These are phyloP conservation scores for Ceratocystis colombiana DNA, from an alignment of 2,329 filamentous ascomycete species.

Conservation along the genomic window DNA sequence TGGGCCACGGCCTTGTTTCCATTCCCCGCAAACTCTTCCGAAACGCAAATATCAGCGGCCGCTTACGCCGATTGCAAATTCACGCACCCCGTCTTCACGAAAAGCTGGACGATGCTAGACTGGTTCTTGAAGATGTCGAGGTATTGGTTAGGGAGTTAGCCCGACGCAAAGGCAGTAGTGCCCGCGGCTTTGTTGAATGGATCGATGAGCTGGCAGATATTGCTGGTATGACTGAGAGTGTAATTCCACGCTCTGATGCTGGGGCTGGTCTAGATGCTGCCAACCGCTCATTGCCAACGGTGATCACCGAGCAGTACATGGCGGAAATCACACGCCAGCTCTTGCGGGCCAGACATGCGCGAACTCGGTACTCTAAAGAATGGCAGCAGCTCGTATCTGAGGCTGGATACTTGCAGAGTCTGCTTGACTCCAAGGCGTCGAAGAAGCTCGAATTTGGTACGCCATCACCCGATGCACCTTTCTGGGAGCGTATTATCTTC, in stretches of 20 bases:
- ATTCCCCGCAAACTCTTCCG: slow-evolving; percentile 74
- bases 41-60: slow-evolving; percentile 64
- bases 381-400: slow-evolving; percentile 72
- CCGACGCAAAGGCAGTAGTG: slow-evolving; percentile 63
- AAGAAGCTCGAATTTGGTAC: slow-evolving; percentile 67
- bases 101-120: slow-evolving; percentile 72
- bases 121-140: slow-evolving; percentile 71
- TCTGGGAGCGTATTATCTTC: slow-evolving; percentile 47
- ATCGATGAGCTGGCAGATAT: slow-evolving; percentile 86
- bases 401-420: slow-evolving; percentile 64
- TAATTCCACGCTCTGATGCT: slow-evolving; percentile 31
- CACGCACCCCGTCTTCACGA: slow-evolving; percentile 77
- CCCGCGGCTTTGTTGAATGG: slow-evolving; percentile 75
- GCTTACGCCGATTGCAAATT: slow-evolving; percentile 63
- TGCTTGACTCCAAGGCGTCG: slow-evolving; percentile 73
- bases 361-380: slow-evolving; percentile 70
- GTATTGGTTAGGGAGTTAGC: slow-evolving; percentile 68
- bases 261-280: slow-evolving; percentile 32
- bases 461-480: slow-evolving; percentile 44
- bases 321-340: slow-evolving; percentile 79
- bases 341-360: slow-evolving; percentile 70
- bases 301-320: slow-evolving; percentile 87
- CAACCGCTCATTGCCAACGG: slow-evolving; percentile 52
- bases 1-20: slow-evolving; percentile 92
- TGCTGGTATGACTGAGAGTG: slow-evolving; percentile 56